A percentile compares a stretch with the other conserved stretches of the same genome.
Evolutionary conservation across 768 basidiomycete species (phyloP).

Genomic region (Pleurotus platypus): DNA sequence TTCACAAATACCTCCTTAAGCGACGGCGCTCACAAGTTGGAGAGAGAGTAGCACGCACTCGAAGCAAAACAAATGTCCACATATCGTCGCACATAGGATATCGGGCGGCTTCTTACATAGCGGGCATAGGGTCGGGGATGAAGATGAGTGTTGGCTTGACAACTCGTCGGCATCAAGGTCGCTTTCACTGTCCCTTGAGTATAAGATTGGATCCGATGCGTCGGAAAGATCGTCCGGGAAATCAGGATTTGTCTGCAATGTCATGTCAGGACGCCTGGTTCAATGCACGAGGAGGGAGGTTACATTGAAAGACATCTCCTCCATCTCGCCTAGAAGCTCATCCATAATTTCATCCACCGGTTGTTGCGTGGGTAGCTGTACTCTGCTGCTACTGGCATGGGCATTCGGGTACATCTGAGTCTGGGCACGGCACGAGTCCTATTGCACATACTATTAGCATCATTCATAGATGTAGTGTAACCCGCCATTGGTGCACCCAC

Average conservation of each 20-base stretch:
- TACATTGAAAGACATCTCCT: slow-evolving; percentile 5
- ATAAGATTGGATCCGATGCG: background rate
- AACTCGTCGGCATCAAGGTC: background rate
- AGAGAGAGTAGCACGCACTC: background rate
- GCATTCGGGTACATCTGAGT: background rate
- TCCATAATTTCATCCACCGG: background rate
- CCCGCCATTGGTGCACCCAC: background rate
- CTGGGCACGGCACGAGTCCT: background rate
- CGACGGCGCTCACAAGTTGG: too few species aligned
- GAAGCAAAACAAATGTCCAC: slow-evolving; percentile 6
- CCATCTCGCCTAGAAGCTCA: background rate
- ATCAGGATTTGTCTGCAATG: slow-evolving; percentile 3
- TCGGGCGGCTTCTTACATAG: slow-evolving; percentile 1
- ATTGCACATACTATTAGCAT: background rate
- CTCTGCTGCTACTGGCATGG: background rate
- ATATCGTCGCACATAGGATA: background rate
- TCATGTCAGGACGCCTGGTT: background rate
- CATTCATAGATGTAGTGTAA: background rate
- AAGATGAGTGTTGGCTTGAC: background rate
- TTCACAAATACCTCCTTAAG: background rate
- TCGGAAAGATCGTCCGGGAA: slow-evolving; percentile 4
- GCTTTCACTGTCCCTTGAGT: background rate
- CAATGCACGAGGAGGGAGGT: background rate
- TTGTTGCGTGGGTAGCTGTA: background rate
- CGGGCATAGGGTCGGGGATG: background rate